phyloP scores from a whole-genome alignment of 495 filamentous ascomycete genomes.

The Hypoxylon fuscum region DNA sequence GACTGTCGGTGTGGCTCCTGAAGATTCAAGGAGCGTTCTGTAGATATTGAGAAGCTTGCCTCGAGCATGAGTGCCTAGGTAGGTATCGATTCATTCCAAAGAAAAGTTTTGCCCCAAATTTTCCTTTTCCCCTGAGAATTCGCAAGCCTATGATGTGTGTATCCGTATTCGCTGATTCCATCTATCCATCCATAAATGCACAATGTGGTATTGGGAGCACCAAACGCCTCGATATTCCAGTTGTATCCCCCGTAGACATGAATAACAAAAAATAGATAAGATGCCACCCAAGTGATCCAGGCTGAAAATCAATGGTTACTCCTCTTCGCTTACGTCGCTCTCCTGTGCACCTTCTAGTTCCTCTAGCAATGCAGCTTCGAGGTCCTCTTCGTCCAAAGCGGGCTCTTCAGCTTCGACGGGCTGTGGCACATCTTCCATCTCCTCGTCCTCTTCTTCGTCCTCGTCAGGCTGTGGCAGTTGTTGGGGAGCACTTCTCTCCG shows the following conservation, averaged over 20 bases:
- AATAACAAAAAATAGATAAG: background rate
- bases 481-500: constrained; percentile 19
- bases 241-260: no score
- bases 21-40: background rate
- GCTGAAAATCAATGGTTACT: constrained; percentile 19
- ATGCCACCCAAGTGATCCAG: background rate
- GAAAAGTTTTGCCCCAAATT: constrained; percentile 3
- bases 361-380: constrained; percentile 51
- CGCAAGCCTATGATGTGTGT: constrained; percentile 9
- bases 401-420: constrained; percentile 26
- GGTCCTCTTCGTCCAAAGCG: constrained; percentile 43
- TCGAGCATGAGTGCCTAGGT: no score
- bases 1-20: background rate
- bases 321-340: constrained; percentile 54
- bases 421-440: constrained; percentile 44
- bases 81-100: background rate
- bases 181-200: constrained; percentile 11
- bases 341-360: constrained; percentile 47
- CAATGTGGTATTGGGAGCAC: constrained; percentile 29
- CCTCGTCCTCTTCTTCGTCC: constrained; percentile 37
- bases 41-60: background rate
- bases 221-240: constrained; percentile 23
- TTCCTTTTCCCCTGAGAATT: background rate
- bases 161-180: background rate
- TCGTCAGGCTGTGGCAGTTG: constrained; percentile 13